Conservation (phyloP, 1,284 basidiomycete species). For the Leccinum pallidistipes region DNA sequence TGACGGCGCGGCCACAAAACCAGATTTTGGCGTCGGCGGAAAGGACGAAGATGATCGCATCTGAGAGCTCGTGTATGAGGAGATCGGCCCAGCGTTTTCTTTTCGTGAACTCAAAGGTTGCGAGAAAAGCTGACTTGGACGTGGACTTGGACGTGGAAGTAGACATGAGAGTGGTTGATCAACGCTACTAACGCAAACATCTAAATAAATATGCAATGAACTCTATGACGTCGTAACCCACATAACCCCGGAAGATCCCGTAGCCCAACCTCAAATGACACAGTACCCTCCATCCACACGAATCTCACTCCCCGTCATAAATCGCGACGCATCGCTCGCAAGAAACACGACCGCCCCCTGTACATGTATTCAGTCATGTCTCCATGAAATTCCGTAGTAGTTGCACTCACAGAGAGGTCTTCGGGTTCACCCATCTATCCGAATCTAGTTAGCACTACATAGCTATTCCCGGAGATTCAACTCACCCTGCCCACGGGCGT, state of each 20-base stretch:
- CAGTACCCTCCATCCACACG: constrained; percentile 88
- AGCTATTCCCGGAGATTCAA: constrained; percentile 14
- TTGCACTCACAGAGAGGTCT: constrained; percentile 60
- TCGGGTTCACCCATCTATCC: constrained; percentile 74
- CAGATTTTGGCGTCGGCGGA: constrained; percentile 60
- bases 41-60: constrained; percentile 69
- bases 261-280: constrained; percentile 45
- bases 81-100: constrained; percentile 85
- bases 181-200: not conserved
- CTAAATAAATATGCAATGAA: not conserved
- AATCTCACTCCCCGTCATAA: constrained; percentile 85
- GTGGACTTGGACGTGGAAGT: constrained; percentile 12
- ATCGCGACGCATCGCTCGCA: constrained; percentile 81
- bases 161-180: constrained; percentile 21
- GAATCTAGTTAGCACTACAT: constrained; percentile 8
- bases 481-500: constrained; percentile 86
- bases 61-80: constrained; percentile 74
- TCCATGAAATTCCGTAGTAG: not conserved
- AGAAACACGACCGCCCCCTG: constrained; percentile 85
- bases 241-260: constrained; percentile 16
- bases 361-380: constrained; percentile 5
- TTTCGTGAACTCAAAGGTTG: constrained; percentile 77
- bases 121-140: not conserved
- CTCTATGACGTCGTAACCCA: constrained; percentile 25
- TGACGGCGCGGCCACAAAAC: constrained; percentile 69